phyloP scores from a whole-genome alignment of 176 grass and related monocot species.

The Cenchrus purpureus region DNA sequence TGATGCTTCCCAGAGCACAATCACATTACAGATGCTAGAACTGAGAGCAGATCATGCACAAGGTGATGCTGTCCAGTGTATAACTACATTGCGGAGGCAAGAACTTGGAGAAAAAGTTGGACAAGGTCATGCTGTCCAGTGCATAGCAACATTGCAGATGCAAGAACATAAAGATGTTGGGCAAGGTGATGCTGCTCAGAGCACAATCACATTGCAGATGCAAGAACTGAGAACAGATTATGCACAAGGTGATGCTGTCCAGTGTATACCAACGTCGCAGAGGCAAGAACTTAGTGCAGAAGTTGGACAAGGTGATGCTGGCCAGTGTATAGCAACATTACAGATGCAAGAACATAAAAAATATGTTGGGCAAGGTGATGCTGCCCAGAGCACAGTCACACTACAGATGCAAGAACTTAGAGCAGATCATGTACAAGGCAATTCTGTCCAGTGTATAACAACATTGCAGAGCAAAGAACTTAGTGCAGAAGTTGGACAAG shows the following conservation, averaged over 20 bases:
- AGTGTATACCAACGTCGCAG: background rate
- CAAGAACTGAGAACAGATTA: background rate
- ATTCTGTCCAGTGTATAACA: background rate
- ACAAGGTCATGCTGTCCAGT: background rate
- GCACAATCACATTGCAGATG: background rate
- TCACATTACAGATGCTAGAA: background rate
- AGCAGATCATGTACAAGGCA: background rate
- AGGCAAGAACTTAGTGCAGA: background rate
- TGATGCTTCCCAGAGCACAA: background rate
- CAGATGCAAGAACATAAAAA: background rate
- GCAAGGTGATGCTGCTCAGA: background rate
- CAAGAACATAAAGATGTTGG: background rate
- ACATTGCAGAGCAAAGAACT: background rate
- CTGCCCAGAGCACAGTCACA: background rate
- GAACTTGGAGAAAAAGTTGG: background rate
- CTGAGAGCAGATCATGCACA: background rate
- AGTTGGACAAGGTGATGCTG: background rate
- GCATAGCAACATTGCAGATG: conserved; percentile 7
- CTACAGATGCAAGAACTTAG: background rate
- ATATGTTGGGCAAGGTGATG: background rate
- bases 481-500: background rate
- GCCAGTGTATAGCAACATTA: conserved; percentile 1
- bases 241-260: background rate
- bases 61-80: background rate
- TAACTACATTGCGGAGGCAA: background rate